phyloP scores from a whole-genome alignment of 176 grass and related monocot genomes.

The Melocanna baccifera region DNA sequence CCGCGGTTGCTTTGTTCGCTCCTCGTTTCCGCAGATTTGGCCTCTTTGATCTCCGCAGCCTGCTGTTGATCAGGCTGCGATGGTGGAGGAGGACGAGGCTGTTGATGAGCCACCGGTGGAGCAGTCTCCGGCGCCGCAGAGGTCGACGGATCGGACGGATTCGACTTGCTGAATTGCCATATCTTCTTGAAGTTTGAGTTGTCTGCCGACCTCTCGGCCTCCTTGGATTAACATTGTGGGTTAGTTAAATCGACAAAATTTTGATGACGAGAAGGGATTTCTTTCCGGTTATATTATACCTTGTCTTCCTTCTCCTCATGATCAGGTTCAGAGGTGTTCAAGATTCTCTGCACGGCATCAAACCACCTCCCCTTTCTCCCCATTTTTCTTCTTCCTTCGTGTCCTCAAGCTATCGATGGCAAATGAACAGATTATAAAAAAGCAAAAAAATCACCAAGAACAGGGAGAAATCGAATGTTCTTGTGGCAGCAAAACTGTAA shows the following conservation, averaged over 20 bases:
- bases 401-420: neutral
- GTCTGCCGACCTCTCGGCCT: conserved; percentile 24
- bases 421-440: neutral
- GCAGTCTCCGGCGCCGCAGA: conserved; percentile 3
- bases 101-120: neutral
- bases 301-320: conserved; percentile 39
- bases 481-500: neutral
- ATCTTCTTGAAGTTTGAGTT: conserved; percentile 61
- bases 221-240: neutral
- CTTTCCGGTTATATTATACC: conserved; percentile 31
- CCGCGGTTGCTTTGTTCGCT: neutral
- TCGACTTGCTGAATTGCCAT: conserved; percentile 58
- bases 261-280: neutral
- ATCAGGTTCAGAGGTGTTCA: conserved; percentile 43
- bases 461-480: neutral
- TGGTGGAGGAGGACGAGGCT: neutral
- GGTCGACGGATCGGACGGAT: conserved; percentile 7
- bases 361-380: conserved; percentile 63
- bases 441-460: neutral
- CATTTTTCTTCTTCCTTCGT: conserved; percentile 26
- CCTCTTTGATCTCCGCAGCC: neutral
- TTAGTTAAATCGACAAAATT: neutral
- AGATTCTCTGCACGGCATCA: conserved; percentile 52
- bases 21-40: neutral
- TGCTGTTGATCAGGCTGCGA: conserved; percentile 1